Evolutionary conservation across 2,329 filamentous ascomycete genomes (phyloP), one percentile per base, ranked within the genome.

Genomic region (Atkinsonella hypoxylon): DNA sequence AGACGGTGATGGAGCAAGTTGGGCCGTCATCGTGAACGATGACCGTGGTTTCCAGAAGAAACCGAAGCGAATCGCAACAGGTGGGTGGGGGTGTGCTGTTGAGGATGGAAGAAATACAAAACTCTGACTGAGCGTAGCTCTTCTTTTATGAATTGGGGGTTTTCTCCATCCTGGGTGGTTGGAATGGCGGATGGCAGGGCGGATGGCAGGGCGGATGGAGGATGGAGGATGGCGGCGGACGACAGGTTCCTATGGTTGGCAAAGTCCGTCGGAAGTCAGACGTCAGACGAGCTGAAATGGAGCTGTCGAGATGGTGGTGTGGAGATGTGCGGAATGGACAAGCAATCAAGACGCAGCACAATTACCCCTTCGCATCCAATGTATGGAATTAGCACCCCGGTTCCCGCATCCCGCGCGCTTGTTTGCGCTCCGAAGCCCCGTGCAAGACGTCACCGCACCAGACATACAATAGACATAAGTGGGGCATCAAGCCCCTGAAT

Each of bases 11-110:
- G 60, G 55, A 10, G 56, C 54, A 42, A 50, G 36, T n/a, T 58
- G 54, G 53, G 62, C 53, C 48, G 60, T 57, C 61, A 64, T 64
- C 53, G 34, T 34, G 20, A 31, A 7, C n/a, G 20, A 13, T 7
- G 26, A 10, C 38, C 38, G 26, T 26, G 26, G 7, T 26, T 26
- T 26, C 26, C 26, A 26, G 26, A 5, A 26, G 26, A 26, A 26
- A 7, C 8, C 26, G 26, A 26, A 26, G 12, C 40, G 40, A 12
- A 42, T 17, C 18, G 40, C 40, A 42, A 20, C 8, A 15, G 10
- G 40, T 2, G 11, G 11, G n/a, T 17, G 15, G 17, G 38, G n/a
- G 18, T 40, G 2, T 2, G 26, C 26, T 26, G 26, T 26, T 6
- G 26, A 26, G 26, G 26, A 8, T 7, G 26, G 26, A 26, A 26